Base-by-base conservation (phyloP, 495 filamentous ascomycete genomes). In the Lasiosphaeria ovina region DNA sequence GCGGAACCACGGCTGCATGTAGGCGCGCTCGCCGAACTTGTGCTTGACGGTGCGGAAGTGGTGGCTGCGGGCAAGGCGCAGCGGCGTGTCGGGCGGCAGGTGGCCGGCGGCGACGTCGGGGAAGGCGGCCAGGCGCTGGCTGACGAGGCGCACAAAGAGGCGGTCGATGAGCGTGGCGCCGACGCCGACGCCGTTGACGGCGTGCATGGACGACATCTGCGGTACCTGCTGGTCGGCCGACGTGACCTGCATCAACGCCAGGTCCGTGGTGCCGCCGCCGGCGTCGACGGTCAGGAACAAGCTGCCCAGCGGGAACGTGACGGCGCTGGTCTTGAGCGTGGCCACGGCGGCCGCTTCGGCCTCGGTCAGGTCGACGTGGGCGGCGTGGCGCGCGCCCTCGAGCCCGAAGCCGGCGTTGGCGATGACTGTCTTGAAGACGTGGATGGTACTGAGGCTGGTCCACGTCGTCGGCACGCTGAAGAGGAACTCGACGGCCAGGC, bases 401-500 rank as follows among this genome's bases (percentile, higher is more conserved):
- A 62, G 62, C 7, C 80, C 80, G 65, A 83, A 83, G 3, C 86
- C 83, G 4, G 83, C 82, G 4, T 68, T 62, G 17, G 71, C 54
- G 31, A 87, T 77, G 32, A 84, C 76, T 7, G 56, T 60, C 61
- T 79, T 76, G 55, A 83, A 88, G 56, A 78, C 72, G 65, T 85
- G 81, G 49, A 89, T 79, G 55, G 83, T 83, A 3, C 77, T 73
- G 35, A 79, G 73, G 57, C 78, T 80, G 36, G 80, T 81, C 87
- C 87, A 89, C 5, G 86, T 88, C 8, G 86, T 89, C 9, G 87
- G 87, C 4, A 88, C 84, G 59, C 81, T 85, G 67, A 89, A 89
- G 34, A 87, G 70, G 64, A 88, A 89, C 62, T 88, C 83, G 24
- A 88, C 80, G 4, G 68, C 75, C 45, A 77, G 69, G 54, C 73